phyloP scores from a whole-genome alignment of 2,329 filamentous ascomycete species.

The Diaporthe caulivora region DNA sequence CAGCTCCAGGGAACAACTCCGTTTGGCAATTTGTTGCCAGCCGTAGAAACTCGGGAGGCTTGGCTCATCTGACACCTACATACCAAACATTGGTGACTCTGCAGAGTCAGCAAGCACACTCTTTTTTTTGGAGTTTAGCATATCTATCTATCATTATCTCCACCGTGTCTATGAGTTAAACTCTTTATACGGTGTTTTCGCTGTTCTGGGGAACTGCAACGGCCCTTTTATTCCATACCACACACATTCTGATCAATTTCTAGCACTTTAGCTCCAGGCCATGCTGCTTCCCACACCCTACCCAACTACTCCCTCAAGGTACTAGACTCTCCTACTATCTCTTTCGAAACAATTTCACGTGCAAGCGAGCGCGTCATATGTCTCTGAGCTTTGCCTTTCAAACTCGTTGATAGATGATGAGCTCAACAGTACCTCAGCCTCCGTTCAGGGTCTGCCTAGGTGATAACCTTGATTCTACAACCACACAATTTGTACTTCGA shows the following conservation, averaged over 20 bases:
- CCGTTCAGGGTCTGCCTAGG: too few species aligned
- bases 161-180: background rate
- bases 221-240: background rate
- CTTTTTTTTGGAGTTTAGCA: background rate
- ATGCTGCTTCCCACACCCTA: too few species aligned
- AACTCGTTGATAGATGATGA: too few species aligned
- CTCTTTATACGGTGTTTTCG: background rate
- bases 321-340: too few species aligned
- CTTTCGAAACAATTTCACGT: too few species aligned
- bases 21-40: background rate
- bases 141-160: background rate
- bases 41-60: background rate
- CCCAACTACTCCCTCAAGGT: too few species aligned
- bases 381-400: too few species aligned
- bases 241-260: background rate
- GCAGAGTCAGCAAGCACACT: background rate
- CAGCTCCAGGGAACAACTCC: background rate
- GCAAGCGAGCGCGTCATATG: too few species aligned
- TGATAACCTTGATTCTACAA: too few species aligned
- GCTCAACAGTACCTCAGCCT: too few species aligned
- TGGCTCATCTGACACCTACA: background rate
- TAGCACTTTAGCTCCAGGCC: too few species aligned
- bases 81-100: background rate
- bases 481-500: too few species aligned
- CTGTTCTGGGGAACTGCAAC: background rate